A percentile compares a stretch with the other conserved stretches of the same genome.
These are phyloP conservation scores for Papiliotrema nemorosa DNA, from an alignment of 1,284 basidiomycete species.

Conservation along the genomic window DNA sequence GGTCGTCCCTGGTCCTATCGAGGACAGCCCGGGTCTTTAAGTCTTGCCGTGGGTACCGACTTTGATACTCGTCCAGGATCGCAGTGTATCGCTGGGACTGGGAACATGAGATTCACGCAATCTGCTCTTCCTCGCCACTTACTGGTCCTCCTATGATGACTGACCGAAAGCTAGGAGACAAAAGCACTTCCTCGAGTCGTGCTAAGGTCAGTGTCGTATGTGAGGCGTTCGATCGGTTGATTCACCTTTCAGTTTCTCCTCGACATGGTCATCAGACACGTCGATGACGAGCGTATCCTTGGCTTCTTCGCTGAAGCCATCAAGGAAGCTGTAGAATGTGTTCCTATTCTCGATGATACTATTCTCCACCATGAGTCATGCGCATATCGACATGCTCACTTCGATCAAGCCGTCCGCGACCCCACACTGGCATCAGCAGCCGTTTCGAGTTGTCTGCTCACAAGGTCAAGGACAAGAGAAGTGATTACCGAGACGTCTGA, in stretches of 20 bases:
- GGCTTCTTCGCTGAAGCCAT: conserved; percentile 13
- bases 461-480: too few relatives aligned
- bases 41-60: not conserved
- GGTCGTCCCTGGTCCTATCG: not conserved
- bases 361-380: not conserved
- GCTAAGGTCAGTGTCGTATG: not conserved
- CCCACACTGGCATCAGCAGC: not conserved
- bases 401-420: not conserved
- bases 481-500: too few relatives aligned
- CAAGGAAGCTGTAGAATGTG: conserved; percentile 26
- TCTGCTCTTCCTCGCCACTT: too few relatives aligned
- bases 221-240: not conserved
- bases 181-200: not conserved
- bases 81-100: too few relatives aligned
- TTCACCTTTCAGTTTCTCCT: not conserved
- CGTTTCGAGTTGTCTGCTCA: not conserved
- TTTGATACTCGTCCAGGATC: too few relatives aligned
- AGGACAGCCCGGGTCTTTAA: not conserved
- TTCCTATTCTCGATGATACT: conserved; percentile 6
- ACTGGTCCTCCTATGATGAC: not conserved
- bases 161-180: not conserved
- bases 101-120: too few relatives aligned
- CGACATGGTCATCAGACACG: conserved; percentile 26
- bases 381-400: not conserved
- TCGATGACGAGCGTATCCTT: conserved; percentile 73